phyloP scores from a whole-genome alignment of 345 rosid genomes.

The Noccaea bulbosa region DNA sequence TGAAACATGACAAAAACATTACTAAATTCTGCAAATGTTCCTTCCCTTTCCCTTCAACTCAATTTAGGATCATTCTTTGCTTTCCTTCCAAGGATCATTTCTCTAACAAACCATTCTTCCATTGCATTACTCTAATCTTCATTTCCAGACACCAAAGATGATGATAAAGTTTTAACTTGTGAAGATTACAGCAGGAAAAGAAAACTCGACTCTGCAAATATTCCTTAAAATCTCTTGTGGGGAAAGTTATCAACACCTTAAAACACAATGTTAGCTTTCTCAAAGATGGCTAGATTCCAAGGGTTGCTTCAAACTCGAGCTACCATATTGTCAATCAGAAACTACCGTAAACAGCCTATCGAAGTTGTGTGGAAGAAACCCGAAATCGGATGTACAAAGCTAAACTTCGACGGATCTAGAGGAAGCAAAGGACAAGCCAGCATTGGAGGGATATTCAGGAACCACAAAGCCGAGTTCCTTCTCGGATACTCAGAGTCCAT shows the following conservation, averaged over 20 bases:
- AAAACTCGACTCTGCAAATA: not conserved
- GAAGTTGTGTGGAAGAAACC: conserved; percentile 84
- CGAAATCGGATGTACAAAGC: conserved; percentile 69
- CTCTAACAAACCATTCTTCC: conserved; percentile 9
- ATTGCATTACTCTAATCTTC: not conserved
- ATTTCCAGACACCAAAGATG: not conserved
- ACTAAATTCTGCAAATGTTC: conserved; percentile 40
- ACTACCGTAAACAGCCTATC: conserved; percentile 55
- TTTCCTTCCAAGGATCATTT: conserved; percentile 36
- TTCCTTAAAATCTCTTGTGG: not conserved
- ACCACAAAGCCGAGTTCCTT: conserved; percentile 77
- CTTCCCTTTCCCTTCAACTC: conserved; percentile 38
- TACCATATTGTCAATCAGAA: conserved; percentile 42
- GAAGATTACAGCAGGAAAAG: not conserved
- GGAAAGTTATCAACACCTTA: not conserved
- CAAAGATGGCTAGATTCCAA: conserved; percentile 48
- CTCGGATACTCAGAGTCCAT: conserved; percentile 84
- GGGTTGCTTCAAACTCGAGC: conserved; percentile 44
- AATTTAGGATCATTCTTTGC: conserved; percentile 35
- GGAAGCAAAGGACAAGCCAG: conserved; percentile 60
- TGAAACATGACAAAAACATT: not conserved
- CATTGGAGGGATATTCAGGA: conserved; percentile 83
- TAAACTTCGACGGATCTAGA: conserved; percentile 82
- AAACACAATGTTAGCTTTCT: conserved; percentile 44
- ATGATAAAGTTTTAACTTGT: not conserved